Evolutionary conservation across 164 flowering plant species (phyloP).

Genomic region (Sedum album): DNA sequence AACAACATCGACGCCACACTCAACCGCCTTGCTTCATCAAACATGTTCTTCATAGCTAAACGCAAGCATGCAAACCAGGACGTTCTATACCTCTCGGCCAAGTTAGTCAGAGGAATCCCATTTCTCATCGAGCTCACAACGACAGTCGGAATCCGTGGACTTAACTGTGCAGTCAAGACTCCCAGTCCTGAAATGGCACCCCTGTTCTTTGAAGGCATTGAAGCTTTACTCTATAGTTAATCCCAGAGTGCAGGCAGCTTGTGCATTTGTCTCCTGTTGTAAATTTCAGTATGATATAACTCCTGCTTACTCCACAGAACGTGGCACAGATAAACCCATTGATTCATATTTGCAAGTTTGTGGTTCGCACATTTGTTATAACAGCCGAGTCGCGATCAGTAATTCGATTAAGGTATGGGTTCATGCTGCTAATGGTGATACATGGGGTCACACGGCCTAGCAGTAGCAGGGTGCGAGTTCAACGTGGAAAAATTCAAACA

Average conservation of each 20-base stretch:
- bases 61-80: slow-evolving; percentile 85
- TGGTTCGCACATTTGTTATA: not conserved
- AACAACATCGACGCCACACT: slow-evolving; percentile 66
- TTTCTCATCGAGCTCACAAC: slow-evolving; percentile 85
- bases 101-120: slow-evolving; percentile 62
- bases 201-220: too few relatives aligned
- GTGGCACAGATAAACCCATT: not conserved
- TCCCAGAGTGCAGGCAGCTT: slow-evolving; percentile 19
- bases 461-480: too few relatives aligned
- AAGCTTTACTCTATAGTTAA: too few relatives aligned
- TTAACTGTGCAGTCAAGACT: too few relatives aligned
- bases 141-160: slow-evolving; percentile 53
- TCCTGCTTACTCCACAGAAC: not conserved
- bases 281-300: not conserved
- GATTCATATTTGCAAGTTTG: not conserved
- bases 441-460: too few relatives aligned
- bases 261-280: not conserved
- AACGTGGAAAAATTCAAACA: not conserved
- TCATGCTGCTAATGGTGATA: too few relatives aligned
- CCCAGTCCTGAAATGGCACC: too few relatives aligned
- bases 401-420: too few relatives aligned
- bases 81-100: slow-evolving; percentile 80
- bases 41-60: slow-evolving; percentile 91
- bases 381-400: too few relatives aligned
- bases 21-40: slow-evolving; percentile 67